Conservation (phyloP, 2,329 filamentous ascomycete genomes). For the Talaromyces piceae region DNA sequence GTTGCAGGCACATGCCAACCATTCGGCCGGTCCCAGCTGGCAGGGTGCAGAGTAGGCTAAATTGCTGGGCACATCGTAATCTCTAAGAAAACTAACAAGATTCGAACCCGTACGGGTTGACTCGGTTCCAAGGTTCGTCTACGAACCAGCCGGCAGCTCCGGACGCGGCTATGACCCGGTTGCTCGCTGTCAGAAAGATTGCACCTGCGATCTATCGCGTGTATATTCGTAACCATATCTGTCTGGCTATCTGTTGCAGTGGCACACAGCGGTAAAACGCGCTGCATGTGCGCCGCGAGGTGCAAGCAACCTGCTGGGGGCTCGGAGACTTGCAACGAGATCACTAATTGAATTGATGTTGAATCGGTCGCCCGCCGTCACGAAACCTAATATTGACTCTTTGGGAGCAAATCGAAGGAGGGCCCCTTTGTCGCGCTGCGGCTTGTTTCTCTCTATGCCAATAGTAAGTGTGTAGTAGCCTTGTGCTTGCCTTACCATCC, state of each 20-base stretch:
- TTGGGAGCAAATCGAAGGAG: neutral
- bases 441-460: neutral
- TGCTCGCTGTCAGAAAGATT: neutral
- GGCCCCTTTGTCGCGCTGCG: neutral
- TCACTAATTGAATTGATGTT: neutral
- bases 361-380: neutral
- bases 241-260: neutral
- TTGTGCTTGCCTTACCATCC: no score
- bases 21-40: neutral
- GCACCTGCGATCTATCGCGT: neutral
- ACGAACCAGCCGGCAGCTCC: neutral
- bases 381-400: neutral
- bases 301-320: conserved; percentile 1
- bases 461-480: neutral
- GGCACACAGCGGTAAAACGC: neutral
- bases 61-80: neutral
- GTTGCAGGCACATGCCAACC: neutral
- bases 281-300: neutral
- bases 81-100: neutral
- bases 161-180: neutral
- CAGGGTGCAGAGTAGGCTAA: neutral
- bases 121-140: neutral
- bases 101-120: neutral
- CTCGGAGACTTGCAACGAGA: neutral
- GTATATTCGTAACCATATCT: neutral